These are phyloP conservation scores for Bonia amplexicaulis DNA, from an alignment of 176 grass and related monocot genomes.

Conservation along the genomic window DNA sequence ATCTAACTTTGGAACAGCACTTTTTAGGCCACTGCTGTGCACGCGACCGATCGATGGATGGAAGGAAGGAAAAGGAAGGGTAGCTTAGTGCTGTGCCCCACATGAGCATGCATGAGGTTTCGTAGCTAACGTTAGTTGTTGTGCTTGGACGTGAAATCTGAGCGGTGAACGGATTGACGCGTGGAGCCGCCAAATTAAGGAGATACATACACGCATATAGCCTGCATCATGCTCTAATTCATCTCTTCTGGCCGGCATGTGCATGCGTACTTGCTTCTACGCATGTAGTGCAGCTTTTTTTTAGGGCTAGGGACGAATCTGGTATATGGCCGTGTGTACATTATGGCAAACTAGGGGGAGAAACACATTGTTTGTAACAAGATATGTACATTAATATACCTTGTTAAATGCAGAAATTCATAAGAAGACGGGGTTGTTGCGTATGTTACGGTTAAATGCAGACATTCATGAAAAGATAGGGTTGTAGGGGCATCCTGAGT, in stretches of 20 bases:
- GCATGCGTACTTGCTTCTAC: neutral
- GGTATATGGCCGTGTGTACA: too few relatives aligned
- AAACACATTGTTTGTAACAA: too few relatives aligned
- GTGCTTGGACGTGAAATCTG: neutral
- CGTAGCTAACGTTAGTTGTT: neutral
- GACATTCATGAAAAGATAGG: too few relatives aligned
- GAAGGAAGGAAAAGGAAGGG: neutral
- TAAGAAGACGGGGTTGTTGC: too few relatives aligned
- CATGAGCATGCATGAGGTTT: neutral
- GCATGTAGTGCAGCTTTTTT: too few relatives aligned
- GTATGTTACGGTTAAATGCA: too few relatives aligned
- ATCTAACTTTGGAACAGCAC: neutral
- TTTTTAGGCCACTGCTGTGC: neutral
- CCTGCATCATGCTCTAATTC: neutral
- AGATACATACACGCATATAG: neutral
- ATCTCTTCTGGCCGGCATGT: neutral
- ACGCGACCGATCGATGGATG: neutral
- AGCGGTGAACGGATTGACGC: neutral
- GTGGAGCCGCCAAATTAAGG: neutral
- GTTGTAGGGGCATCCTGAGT: too few relatives aligned
- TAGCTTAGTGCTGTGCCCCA: neutral
- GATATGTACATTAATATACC: too few relatives aligned
- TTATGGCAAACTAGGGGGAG: too few relatives aligned
- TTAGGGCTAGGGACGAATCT: too few relatives aligned
- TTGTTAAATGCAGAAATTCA: too few relatives aligned